Percentiles rank a stretch among this genome's conserved stretches.
Conservation (phyloP, 768 basidiomycete genomes). For the Tulasnella sp. region DNA sequence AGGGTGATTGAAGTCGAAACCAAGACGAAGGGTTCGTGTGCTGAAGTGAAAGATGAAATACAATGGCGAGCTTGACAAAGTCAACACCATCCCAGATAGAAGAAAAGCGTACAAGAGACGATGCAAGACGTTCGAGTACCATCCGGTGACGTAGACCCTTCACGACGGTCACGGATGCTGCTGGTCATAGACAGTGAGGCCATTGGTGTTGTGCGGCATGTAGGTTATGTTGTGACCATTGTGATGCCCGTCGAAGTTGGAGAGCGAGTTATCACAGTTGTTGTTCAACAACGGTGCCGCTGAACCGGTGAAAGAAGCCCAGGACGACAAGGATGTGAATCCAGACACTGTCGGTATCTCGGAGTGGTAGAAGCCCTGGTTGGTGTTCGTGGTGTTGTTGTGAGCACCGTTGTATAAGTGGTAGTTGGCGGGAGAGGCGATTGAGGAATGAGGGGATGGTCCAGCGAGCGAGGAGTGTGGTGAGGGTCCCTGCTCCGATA, state of each 20-base stretch:
- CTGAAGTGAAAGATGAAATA: not conserved
- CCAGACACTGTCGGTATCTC: conserved; percentile 11
- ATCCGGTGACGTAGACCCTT: too few relatives aligned
- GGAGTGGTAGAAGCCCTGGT: not conserved
- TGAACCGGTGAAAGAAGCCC: conserved; percentile 4
- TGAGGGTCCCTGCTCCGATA: not conserved
- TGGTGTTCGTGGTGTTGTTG: not conserved
- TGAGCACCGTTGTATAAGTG: not conserved
- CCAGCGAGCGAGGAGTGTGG: conserved; percentile 1
- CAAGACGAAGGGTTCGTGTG: conserved; percentile 7
- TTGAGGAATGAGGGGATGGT: conserved; percentile 11
- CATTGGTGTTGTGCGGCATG: not conserved
- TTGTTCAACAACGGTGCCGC: conserved; percentile 2
- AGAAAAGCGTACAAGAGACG: not conserved
- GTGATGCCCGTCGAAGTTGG: conserved; percentile 13
- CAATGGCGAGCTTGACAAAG: not conserved
- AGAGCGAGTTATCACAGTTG: conserved; percentile 3
- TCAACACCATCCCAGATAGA: not conserved
- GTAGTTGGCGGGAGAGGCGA: conserved; percentile 13
- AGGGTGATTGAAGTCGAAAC: not conserved
- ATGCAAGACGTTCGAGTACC: too few relatives aligned
- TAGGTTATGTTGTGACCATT: conserved; percentile 2
- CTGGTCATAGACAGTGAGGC: conserved; percentile 4
- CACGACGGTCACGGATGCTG: conserved; percentile 6
- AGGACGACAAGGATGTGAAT: conserved; percentile 10